Percentiles rank a stretch among this genome's conserved stretches.
Evolutionary conservation across 2,329 filamentous ascomycete genomes (phyloP).

Genomic region (Lasiodiplodia theobromae): DNA sequence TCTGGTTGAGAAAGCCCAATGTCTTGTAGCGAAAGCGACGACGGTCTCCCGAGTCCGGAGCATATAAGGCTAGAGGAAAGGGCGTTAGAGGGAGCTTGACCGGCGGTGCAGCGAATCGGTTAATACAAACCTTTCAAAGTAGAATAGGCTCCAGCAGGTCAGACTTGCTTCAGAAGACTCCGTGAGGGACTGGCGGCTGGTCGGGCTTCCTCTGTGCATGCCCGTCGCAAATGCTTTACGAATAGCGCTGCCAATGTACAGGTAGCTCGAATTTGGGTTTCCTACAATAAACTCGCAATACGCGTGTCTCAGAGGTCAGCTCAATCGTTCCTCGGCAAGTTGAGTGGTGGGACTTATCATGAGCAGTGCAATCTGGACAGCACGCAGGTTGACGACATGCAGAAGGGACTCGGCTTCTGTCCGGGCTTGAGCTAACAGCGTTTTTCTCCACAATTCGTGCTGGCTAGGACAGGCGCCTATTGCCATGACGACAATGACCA

Average conservation of each 20-base stretch:
- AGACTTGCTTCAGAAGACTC: constrained; percentile 25
- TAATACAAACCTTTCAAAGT: constrained; percentile 12
- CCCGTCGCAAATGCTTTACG: constrained; percentile 28
- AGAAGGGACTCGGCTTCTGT: constrained; percentile 20
- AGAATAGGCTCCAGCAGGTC: constrained; percentile 26
- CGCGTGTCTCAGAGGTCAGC: constrained; percentile 5
- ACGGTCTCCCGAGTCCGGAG: constrained; percentile 20
- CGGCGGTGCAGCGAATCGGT: not conserved
- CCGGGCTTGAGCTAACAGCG: constrained; percentile 18
- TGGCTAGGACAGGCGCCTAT: constrained; percentile 26
- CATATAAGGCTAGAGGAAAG: constrained; percentile 13
- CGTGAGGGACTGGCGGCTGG: constrained; percentile 10
- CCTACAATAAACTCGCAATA: constrained; percentile 29
- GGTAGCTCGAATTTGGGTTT: constrained; percentile 26
- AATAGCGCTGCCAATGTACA: constrained; percentile 25
- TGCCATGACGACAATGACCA: constrained; percentile 27
- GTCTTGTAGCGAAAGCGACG: constrained; percentile 23
- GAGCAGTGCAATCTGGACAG: constrained; percentile 23
- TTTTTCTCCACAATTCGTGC: constrained; percentile 23
- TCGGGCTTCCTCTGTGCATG: constrained; percentile 22
- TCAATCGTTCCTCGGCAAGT: too few relatives aligned
- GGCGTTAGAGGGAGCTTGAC: not conserved
- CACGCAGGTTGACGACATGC: constrained; percentile 26
- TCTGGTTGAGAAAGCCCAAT: constrained; percentile 20
- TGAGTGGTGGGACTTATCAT: constrained; percentile 23